Base-by-base conservation (phyloP, 805 yeast species). In the Zygosaccharomyces rouxii region DNA sequence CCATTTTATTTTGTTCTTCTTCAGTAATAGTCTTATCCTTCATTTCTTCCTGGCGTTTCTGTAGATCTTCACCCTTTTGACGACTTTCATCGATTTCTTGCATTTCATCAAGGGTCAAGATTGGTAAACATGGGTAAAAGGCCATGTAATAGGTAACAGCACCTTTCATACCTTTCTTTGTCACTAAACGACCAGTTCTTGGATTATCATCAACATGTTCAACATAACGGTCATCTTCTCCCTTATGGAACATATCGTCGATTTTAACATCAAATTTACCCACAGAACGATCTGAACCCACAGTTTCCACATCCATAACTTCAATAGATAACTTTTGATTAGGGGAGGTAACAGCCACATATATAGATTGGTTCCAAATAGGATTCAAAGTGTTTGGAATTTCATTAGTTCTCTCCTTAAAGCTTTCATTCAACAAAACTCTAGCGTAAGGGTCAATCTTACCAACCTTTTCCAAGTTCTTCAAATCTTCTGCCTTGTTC, bases 401-500 rank as follows among this genome's bases (percentile, higher is more conserved):
- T 10, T 87, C 78, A 48, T 78, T 75, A 2, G 97, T 94, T 69
- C 98, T 80, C 18, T 83, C 86, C 63, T 80, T 81, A 55, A 80
- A 81, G 55, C 80, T 74, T 51, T 89, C 89, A 63, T 89, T 90
- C 42, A 89, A 77, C 61, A 88, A 69, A 13, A 92, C 72, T 60
- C 95, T 81, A 6, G 82, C 80, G 63, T 92, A 94, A 38, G 99
- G 99, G 68, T 94, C 98, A 63, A 89, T 81, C 59, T 82, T 87
- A 51, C 98, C 98, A 51, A 94, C 75, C 47, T 80, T 84, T 67
- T 92, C 97, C 68, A 90, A 75, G 68, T 94, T 92, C 51, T 85
- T 78, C 60, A 94, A 77, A 52, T 81, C 84, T 48, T 76, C 78
- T 38, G 95, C 97, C 52, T 76, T 77, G 55, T 78, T 79, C 51